A percentile compares a stretch with the other conserved stretches of the same genome.
Evolutionary conservation across 768 basidiomycete genomes (phyloP).

Genomic region (Ramaria rubella): DNA sequence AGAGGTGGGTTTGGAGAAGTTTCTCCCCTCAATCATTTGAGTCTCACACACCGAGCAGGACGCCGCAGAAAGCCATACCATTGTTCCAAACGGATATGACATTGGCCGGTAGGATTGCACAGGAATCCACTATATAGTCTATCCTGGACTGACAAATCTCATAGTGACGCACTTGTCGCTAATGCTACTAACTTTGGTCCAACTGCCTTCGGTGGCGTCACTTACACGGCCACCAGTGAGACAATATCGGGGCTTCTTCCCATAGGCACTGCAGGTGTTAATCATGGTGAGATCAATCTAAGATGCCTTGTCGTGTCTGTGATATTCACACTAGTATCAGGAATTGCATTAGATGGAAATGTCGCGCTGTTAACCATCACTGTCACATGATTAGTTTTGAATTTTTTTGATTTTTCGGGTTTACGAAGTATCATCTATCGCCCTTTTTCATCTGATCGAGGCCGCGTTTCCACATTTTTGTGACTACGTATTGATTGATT

Average conservation of each 20-base stretch:
- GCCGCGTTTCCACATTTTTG: too few species aligned
- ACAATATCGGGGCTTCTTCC: constrained; percentile 50
- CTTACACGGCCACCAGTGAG: constrained; percentile 39
- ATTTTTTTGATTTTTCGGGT: too few species aligned
- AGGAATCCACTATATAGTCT: neutral
- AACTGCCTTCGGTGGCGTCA: constrained; percentile 36
- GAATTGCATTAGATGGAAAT: constrained; percentile 54
- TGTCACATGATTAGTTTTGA: constrained; percentile 30
- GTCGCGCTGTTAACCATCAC: constrained; percentile 50
- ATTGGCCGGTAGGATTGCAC: constrained; percentile 34
- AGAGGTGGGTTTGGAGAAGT: constrained; percentile 23
- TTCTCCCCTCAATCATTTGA: neutral
- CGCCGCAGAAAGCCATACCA: constrained; percentile 31
- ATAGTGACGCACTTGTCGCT: constrained; percentile 33
- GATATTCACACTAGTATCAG: constrained; percentile 23
- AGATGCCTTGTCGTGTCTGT: neutral
- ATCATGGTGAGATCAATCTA: constrained; percentile 37
- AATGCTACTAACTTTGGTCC: constrained; percentile 28
- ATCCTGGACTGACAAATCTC: neutral
- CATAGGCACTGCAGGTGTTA: constrained; percentile 44
- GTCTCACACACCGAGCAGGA: constrained; percentile 18
- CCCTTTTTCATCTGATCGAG: too few species aligned
- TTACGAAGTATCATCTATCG: too few species aligned
- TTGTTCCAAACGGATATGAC: constrained; percentile 44
- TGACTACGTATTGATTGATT: too few species aligned